A percentile compares a stretch with the other conserved stretches of the same genome.
These are phyloP conservation scores for Tricholoma saponaceum DNA, from an alignment of 768 basidiomycete genomes.

Conservation along the genomic window DNA sequence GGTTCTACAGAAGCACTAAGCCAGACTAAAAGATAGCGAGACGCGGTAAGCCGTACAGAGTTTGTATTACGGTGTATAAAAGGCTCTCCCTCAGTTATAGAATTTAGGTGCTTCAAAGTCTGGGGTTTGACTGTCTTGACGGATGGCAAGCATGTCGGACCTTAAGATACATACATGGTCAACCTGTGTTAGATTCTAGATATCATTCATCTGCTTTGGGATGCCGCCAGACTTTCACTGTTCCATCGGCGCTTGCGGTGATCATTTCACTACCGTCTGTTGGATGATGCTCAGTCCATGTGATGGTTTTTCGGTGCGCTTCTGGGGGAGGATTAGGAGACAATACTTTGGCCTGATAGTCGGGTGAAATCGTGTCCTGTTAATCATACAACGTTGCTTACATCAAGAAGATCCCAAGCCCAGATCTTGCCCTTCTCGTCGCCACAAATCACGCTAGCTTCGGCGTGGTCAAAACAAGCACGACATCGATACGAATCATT, in stretches of 20 bases:
- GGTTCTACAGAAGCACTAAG: conserved; percentile 38
- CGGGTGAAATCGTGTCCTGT: background rate
- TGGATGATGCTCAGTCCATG: conserved; percentile 92
- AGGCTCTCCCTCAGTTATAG: background rate
- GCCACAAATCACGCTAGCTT: conserved; percentile 78
- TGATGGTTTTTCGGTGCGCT: conserved; percentile 79
- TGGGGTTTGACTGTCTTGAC: background rate
- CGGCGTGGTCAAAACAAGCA: conserved; percentile 78
- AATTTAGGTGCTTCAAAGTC: background rate
- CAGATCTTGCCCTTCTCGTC: conserved; percentile 89
- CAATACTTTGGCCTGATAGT: conserved; percentile 59
- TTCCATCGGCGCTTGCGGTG: conserved; percentile 89
- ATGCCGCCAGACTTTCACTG: conserved; percentile 83
- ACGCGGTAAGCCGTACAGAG: background rate
- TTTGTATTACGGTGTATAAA: background rate
- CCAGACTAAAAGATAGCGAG: conserved; percentile 38
- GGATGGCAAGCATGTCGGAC: background rate
- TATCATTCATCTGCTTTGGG: conserved; percentile 21
- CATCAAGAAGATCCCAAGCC: conserved; percentile 93
- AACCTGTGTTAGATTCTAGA: background rate
- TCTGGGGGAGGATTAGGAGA: conserved; percentile 72
- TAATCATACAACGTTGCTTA: conserved; percentile 26
- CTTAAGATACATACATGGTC: background rate
- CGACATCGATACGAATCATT: conserved; percentile 76
- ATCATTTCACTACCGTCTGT: conserved; percentile 77